These are phyloP conservation scores for Holtermanniella nyarrowii DNA, from an alignment of 768 basidiomycete genomes.

Conservation along the genomic window DNA sequence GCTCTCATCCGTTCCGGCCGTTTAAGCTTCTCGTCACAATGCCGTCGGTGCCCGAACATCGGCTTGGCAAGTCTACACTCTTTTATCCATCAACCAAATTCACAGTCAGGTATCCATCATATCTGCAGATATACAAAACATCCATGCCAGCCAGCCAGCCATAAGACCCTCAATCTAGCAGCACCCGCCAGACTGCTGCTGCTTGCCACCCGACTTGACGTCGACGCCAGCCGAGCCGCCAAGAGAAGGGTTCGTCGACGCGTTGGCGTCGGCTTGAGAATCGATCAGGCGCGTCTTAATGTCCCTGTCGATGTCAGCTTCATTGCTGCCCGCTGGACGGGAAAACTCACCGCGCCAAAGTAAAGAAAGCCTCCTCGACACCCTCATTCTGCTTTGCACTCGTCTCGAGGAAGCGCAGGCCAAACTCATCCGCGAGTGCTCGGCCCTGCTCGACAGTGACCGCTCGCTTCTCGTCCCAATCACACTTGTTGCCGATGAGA, in stretches of 20 bases:
- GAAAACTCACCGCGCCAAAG: slow-evolving; percentile 52
- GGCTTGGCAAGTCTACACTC: too few relatives aligned
- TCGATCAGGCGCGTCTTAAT: slow-evolving; percentile 26
- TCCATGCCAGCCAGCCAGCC: too few relatives aligned
- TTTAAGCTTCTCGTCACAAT: too few relatives aligned
- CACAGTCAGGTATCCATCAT: too few relatives aligned
- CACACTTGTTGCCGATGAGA: slow-evolving; percentile 95
- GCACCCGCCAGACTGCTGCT: slow-evolving; percentile 39
- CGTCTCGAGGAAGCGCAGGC: slow-evolving; percentile 94
- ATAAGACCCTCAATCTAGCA: slow-evolving; percentile 19
- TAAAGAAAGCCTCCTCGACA: slow-evolving; percentile 98
- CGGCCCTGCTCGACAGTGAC: slow-evolving; percentile 37
- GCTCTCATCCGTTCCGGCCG: too few relatives aligned
- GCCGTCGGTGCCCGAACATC: too few relatives aligned
- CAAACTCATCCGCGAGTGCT: slow-evolving; percentile 70
- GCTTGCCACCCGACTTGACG: slow-evolving; percentile 37
- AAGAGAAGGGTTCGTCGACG: slow-evolving; percentile 13
- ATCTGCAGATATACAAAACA: too few relatives aligned
- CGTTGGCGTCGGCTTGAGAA: slow-evolving; percentile 37
- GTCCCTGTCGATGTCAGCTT: background rate
- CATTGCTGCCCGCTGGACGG: slow-evolving; percentile 20
- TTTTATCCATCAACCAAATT: too few relatives aligned
- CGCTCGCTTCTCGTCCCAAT: slow-evolving; percentile 84
- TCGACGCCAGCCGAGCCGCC: slow-evolving; percentile 39
- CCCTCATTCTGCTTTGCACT: slow-evolving; percentile 95